Evolutionary conservation across 208 protist genomes (phyloP), one percentile per base, ranked within the genome.

Genomic region (Wallacemonas sp.): DNA sequence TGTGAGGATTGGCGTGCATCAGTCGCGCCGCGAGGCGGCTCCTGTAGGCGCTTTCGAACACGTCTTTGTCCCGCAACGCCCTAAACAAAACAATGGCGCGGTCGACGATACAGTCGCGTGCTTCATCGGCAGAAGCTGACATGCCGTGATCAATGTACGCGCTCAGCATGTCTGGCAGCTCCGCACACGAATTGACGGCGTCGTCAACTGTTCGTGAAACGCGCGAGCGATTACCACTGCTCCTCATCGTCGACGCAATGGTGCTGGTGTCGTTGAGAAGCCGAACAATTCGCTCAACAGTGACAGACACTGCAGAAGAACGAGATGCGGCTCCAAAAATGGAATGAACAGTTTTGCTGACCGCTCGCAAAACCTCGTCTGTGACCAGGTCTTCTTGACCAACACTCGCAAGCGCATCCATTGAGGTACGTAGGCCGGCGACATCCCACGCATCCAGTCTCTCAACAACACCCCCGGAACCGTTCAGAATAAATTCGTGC

Each of bases 1-100:
- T 66, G 1, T 83, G 75, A n/a, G 71, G 71, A 50, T 73, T 84
- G 22, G 76, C 71, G 30, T 83, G 69, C 22, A 92, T 76, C 24
- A 95, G 54, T 19, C 84, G 81, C 17, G 69, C 62, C 0, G 86
- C 80, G 8, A 95, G 44, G 27, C 80, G 45, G 42, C 76, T 71
- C 22, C 80, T 74, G 59, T 90, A 86, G 4, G 68, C 59, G 12
- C 74, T 61, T 29, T 95, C 86, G 64, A 92, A 92, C 5, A 63
- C 62, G 66, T 92, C 81, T 32, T 83, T 81, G 61, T 89, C 78
- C 21, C 54, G 63, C 33, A 90, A 58, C 34, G 87, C 70, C 30
- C 74, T 68, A 70, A 87, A 79, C 48, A 95, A 57, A 36, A 39
- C 66, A 22, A 88, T 58, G 0, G 78, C 77, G 38, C 82, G 50